Percentiles rank a stretch among this genome's conserved stretches.
Evolutionary conservation across 306 rosid species (phyloP).

Genomic region (Medicago arabica): DNA sequence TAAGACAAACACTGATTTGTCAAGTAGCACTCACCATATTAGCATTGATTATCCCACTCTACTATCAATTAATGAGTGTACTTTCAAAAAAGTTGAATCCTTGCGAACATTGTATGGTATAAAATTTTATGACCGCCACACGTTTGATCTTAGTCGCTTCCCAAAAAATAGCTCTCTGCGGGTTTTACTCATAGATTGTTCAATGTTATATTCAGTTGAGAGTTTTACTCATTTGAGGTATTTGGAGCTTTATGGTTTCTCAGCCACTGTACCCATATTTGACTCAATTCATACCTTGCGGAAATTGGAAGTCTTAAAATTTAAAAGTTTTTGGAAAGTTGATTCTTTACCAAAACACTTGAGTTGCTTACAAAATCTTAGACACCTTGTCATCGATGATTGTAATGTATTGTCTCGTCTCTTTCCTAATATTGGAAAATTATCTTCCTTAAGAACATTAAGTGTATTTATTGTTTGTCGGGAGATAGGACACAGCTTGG

Average conservation of each 20-base stretch:
- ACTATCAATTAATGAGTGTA: too few relatives aligned
- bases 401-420: not conserved
- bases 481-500: not conserved
- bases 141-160: not conserved
- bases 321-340: not conserved
- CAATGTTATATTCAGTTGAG: not conserved
- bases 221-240: constrained; percentile 23
- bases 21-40: constrained; percentile 17
- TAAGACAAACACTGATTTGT: not conserved
- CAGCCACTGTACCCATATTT: not conserved
- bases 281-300: not conserved
- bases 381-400: constrained; percentile 4
- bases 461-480: not conserved
- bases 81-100: not conserved
- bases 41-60: not conserved
- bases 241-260: constrained; percentile 1
- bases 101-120: not conserved
- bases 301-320: constrained; percentile 2
- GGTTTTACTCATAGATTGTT: not conserved
- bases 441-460: constrained; percentile 9
- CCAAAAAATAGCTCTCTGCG: not conserved
- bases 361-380: constrained; percentile 11
- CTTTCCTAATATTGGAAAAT: constrained; percentile 19
- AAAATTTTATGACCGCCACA: not conserved
- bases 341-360: not conserved